Evolutionary conservation across 1,139 yeast genomes (phyloP).

Genomic region (Yamadazyma conglobata): DNA sequence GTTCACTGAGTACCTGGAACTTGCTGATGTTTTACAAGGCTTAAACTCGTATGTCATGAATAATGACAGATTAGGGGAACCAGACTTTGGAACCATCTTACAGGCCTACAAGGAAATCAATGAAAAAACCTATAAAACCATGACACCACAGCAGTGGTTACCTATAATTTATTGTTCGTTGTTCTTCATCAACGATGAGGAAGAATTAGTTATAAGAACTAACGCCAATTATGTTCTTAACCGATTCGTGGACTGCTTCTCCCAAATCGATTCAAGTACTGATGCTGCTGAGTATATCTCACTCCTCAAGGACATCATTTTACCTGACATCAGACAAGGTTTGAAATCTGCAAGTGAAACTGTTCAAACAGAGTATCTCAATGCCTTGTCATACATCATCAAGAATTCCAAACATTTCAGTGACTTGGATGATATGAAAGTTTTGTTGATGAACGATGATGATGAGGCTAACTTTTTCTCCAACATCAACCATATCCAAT

Average conservation of each 20-base stretch:
- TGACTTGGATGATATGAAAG: slow-evolving; percentile 65
- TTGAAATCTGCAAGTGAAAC: slow-evolving; percentile 60
- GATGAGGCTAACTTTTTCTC: slow-evolving; percentile 84
- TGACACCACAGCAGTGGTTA: slow-evolving; percentile 67
- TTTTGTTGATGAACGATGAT: slow-evolving; percentile 61
- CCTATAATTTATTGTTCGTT: slow-evolving; percentile 71
- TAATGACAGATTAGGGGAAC: slow-evolving; percentile 68
- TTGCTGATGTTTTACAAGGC: slow-evolving; percentile 53
- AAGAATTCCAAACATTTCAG: slow-evolving; percentile 43
- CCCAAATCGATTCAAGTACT: slow-evolving; percentile 28
- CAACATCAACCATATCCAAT: slow-evolving; percentile 79
- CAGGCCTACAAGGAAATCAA: slow-evolving; percentile 64
- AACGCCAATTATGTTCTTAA: slow-evolving; percentile 68
- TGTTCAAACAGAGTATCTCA: slow-evolving; percentile 68
- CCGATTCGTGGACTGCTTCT: slow-evolving; percentile 61
- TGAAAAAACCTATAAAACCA: slow-evolving; percentile 44
- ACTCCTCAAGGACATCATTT: slow-evolving; percentile 51
- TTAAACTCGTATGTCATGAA: slow-evolving; percentile 66
- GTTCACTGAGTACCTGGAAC: slow-evolving; percentile 40
- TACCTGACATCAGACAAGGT: slow-evolving; percentile 70
- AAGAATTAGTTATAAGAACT: slow-evolving; percentile 77
- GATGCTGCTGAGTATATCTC: slow-evolving; percentile 37
- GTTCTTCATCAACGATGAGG: slow-evolving; percentile 71
- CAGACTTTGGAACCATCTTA: slow-evolving; percentile 75
- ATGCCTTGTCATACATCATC: slow-evolving; percentile 64